These are phyloP conservation scores for Yamadazyma aaseri DNA, from an alignment of 1,139 yeast species.

Conservation along the genomic window DNA sequence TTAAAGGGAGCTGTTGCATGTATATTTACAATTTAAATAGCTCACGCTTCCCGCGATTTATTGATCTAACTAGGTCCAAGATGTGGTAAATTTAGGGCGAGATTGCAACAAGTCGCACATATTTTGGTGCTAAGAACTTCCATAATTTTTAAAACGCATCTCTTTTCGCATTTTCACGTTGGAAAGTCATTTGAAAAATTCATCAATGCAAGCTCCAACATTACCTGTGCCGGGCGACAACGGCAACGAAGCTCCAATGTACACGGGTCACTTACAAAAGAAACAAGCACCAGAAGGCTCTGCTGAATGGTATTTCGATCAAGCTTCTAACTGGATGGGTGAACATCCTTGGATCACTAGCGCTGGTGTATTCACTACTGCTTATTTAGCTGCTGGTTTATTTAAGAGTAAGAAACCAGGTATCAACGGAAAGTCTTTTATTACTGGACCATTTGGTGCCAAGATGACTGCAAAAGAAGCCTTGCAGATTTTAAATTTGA, in stretches of 20 bases:
- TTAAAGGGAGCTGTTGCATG: background rate
- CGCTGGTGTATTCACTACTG: constrained; percentile 63
- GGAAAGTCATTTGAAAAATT: no score
- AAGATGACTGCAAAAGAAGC: constrained; percentile 94
- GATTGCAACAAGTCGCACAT: no score
- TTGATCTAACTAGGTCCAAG: no score
- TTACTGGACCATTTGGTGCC: constrained; percentile 84
- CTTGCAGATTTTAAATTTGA: constrained; percentile 77
- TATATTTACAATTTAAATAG: background rate
- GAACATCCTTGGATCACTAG: constrained; percentile 78
- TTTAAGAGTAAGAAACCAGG: constrained; percentile 73
- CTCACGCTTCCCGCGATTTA: no score
- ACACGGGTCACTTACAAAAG: constrained; percentile 44
- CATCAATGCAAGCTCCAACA: constrained; percentile 15
- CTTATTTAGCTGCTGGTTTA: constrained; percentile 66
- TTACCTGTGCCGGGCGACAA: constrained; percentile 13
- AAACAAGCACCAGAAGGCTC: constrained; percentile 47
- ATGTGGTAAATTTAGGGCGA: no score
- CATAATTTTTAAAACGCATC: background rate
- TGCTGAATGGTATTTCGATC: constrained; percentile 69
- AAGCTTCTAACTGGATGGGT: constrained; percentile 60
- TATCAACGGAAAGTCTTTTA: constrained; percentile 66
- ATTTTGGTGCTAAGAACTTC: no score
- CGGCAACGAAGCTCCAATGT: constrained; percentile 16
- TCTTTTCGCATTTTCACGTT: background rate